Conservation (phyloP, 2,329 filamentous ascomycete genomes). For the Diaporthe destruens region DNA sequence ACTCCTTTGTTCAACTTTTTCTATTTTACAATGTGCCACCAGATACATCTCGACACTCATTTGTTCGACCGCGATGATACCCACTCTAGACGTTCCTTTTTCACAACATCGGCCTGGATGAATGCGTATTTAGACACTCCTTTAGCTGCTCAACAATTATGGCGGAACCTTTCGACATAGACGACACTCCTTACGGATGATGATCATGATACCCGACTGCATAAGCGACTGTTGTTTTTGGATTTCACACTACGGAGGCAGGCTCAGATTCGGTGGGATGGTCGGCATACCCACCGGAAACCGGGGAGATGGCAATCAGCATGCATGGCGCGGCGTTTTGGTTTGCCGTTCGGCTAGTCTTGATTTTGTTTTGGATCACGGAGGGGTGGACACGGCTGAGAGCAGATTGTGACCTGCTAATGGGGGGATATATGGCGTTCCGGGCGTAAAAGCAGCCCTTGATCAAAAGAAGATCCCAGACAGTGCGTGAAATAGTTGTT, state of each 20-base stretch:
- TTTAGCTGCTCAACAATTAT: conserved; percentile 51
- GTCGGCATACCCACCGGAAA: conserved; percentile 3
- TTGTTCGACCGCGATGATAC: conserved; percentile 53
- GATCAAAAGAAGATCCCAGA: conserved; percentile 24
- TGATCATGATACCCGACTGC: conserved; percentile 63
- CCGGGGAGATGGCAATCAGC: conserved; percentile 32
- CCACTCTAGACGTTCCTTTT: conserved; percentile 61
- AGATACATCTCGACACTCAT: conserved; percentile 49
- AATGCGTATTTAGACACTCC: conserved; percentile 50
- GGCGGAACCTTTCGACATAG: conserved; percentile 54
- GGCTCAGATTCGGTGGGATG: conserved; percentile 21
- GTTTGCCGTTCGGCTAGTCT: conserved; percentile 12
- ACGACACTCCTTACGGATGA: conserved; percentile 60
- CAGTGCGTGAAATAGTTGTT: conserved; percentile 29
- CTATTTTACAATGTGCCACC: conserved; percentile 43
- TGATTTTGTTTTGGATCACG: not conserved
- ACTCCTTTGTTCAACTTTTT: conserved; percentile 46
- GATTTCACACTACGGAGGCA: conserved; percentile 33
- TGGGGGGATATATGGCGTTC: conserved; percentile 31
- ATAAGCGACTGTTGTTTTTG: conserved; percentile 61
- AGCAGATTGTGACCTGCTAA: conserved; percentile 26
- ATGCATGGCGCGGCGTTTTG: conserved; percentile 43
- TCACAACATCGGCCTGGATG: conserved; percentile 49
- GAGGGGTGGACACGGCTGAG: conserved; percentile 4
- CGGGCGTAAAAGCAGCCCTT: conserved; percentile 24